Percentiles rank a stretch among this genome's conserved stretches.
Evolutionary conservation across 768 basidiomycete species (phyloP).

Genomic region (Rhizopogon roseolus): DNA sequence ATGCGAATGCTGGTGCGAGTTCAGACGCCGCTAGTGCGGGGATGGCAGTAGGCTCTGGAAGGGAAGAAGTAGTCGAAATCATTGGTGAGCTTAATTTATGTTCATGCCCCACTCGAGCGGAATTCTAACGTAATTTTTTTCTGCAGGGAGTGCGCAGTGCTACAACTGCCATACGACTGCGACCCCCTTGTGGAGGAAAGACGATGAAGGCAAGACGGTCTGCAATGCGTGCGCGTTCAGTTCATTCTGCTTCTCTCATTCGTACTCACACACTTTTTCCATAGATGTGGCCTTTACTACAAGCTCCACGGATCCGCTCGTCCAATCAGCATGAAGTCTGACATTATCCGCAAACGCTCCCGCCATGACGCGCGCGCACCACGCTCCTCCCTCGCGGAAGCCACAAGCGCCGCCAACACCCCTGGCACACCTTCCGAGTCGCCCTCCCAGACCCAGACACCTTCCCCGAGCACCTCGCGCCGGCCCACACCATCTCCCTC

Average conservation of each 20-base stretch:
- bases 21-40: conserved; percentile 21
- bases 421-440: conserved; percentile 67
- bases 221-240: conserved; percentile 70
- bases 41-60: conserved; percentile 27
- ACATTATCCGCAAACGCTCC: conserved; percentile 84
- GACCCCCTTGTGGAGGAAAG: conserved; percentile 87
- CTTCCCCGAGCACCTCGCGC: conserved; percentile 70
- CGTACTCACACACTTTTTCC: conserved; percentile 2
- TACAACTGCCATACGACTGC: conserved; percentile 89
- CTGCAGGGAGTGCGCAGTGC: conserved; percentile 61
- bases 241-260: conserved; percentile 14
- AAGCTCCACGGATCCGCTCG: conserved; percentile 83
- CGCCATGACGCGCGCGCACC: conserved; percentile 70
- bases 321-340: conserved; percentile 89
- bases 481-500: conserved; percentile 65
- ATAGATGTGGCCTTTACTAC: conserved; percentile 78
- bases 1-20: conserved; percentile 15
- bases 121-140: background rate
- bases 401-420: conserved; percentile 51
- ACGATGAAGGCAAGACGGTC: conserved; percentile 87
- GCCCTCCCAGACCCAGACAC: conserved; percentile 48
- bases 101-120: conserved; percentile 19
- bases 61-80: conserved; percentile 64
- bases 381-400: conserved; percentile 15
- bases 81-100: conserved; percentile 48